Evolutionary conservation across 768 basidiomycete genomes (phyloP), one percentile per base, ranked within the genome.

Genomic region (Russula griseocarnosa): DNA sequence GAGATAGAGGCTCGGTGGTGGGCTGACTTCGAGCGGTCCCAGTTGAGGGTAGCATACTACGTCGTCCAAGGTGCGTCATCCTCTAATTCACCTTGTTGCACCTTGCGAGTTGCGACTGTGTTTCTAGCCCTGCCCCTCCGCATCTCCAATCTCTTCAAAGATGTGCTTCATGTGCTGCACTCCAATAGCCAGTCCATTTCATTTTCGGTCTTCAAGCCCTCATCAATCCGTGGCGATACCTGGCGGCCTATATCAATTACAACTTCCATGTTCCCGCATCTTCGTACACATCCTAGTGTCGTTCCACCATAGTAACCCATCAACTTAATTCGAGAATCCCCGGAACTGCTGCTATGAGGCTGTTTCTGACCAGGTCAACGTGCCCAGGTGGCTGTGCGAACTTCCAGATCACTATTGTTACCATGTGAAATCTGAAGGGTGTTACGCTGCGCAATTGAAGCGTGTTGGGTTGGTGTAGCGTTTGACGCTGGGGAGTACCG

Each of bases 1-100:
- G 92, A 94, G 69, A 74, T 79, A 8, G 91, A 94, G 69, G 84
- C 90, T 22, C 83, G 88, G 51, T 97, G 90, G 88, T 98, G 94
- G 94, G 79, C 81, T 18, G 81, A 84, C 32, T 73, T 89, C 47
- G 86, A 87, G 66, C 79, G 83, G 36, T 92, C 88, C 4, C 71
- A 77, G 30, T 67, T 74, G 57, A 81, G 78, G 22, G 79, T 87
- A 11, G 80, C 81, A 3, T 76, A 82, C 70, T 93, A 89, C 73
- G 77, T 95, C 30, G 66, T 95, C 1, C 90, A 94, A 77, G 90
- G 92, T 95, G 70, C 69, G 86, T 78, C 6, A 49, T 49, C 51
- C 24, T 52, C 18, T 28, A n/a, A 24, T 8, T 55, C 18, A 26
- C n/a, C 14, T 60, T 30, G 40, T 55, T 18, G 36, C n/a, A n/a